Evolutionary conservation across 352 stramenopile genomes (phyloP), one percentile per base, ranked within the genome.

Genomic region (Aphanomyces astaci): DNA sequence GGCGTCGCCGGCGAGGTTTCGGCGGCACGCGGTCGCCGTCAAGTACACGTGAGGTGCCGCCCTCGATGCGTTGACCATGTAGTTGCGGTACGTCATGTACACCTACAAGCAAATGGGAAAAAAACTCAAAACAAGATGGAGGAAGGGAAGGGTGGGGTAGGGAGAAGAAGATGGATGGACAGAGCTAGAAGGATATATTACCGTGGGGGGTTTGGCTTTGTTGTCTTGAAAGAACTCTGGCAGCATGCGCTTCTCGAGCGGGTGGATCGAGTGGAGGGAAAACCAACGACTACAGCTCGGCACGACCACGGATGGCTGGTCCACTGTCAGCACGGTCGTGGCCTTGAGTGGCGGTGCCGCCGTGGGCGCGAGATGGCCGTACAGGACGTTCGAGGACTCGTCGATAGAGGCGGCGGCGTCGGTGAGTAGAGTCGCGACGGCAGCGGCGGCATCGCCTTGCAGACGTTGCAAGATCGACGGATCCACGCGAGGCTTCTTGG

Each of bases 61-160:
- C 39, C 83, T 77, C 62, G 89, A 94, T 9, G 82, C 81, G 67
- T 91, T 73, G 39, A 94, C 77, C 83, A 92, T 94, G 71, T 88
- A 94, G 73, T 94, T 94, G 72, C 83, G 83, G 73, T 94, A 94
- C 72, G 88, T 90, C 59, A 92, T 76, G 73, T 94, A 94, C 15
- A 91, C 66, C 70, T 85, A 57, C 17, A 57, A 57, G 15, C n/a
- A n/a, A n/a, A n/a, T n/a, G n/a, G n/a, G n/a, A n/a, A n/a, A n/a
- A n/a, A n/a, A n/a, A n/a, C n/a, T n/a, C n/a, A n/a, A n/a, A n/a
- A n/a, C n/a, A n/a, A n/a, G n/a, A n/a, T n/a, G n/a, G n/a, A n/a
- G n/a, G n/a, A n/a, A n/a, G n/a, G n/a, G n/a, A n/a, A n/a, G n/a
- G n/a, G n/a, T n/a, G n/a, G n/a, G n/a, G n/a, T n/a, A n/a, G n/a